These are phyloP conservation scores for Fusarium sororula DNA, from an alignment of 2,329 filamentous ascomycete species.

Conservation along the genomic window DNA sequence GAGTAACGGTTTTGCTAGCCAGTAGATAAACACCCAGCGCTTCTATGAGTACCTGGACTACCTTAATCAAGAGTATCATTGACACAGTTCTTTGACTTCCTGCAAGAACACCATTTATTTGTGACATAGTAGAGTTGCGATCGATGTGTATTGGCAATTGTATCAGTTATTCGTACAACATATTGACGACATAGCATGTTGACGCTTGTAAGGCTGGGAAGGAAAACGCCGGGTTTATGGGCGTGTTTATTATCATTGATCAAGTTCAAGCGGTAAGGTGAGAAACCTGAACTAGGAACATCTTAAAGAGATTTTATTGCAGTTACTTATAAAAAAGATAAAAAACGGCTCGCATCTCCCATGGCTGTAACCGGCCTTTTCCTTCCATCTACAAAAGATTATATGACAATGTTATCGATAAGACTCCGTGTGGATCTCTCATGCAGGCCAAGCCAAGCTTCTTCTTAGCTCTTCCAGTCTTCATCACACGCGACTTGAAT, in stretches of 20 bases:
- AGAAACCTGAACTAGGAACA: neutral
- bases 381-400: neutral
- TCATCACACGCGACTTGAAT: slow-evolving; percentile 12
- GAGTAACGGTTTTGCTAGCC: accelerated
- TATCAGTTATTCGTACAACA: neutral
- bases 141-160: neutral
- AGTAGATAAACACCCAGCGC: neutral
- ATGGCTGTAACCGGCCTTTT: neutral
- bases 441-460: slow-evolving; percentile 18
- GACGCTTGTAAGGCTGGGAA: neutral
- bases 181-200: neutral
- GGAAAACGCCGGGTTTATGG: neutral
- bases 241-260: neutral
- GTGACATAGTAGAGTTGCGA: neutral
- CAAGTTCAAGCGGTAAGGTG: neutral
- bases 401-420: slow-evolving; percentile 20
- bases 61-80: neutral
- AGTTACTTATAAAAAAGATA: neutral
- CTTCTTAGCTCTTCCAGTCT: slow-evolving; percentile 8
- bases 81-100: neutral
- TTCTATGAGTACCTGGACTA: too few species aligned
- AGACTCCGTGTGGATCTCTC: slow-evolving; percentile 5
- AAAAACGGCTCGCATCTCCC: neutral
- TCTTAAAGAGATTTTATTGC: neutral
- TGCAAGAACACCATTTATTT: neutral